A percentile compares a stretch with the other conserved stretches of the same genome.
phyloP scores from a whole-genome alignment of 306 rosid species.

The Acacia confusa region DNA sequence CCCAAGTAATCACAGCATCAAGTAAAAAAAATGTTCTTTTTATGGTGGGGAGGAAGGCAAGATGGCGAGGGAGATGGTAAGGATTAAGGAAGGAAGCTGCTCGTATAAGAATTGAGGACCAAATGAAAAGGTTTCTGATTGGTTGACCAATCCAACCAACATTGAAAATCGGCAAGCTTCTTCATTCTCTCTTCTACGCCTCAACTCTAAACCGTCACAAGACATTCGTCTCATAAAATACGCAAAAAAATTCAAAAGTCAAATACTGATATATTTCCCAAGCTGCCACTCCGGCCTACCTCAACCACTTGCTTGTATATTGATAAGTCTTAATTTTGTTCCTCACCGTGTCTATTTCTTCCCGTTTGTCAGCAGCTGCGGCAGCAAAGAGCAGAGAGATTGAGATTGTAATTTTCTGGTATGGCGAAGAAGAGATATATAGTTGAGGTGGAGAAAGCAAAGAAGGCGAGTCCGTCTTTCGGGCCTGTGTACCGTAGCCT shows the following conservation, averaged over 20 bases:
- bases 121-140: not conserved
- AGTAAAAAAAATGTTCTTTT: too few relatives aligned
- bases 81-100: not conserved
- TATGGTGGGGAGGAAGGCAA: too few relatives aligned
- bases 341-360: not conserved
- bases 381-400: not conserved
- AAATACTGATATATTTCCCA: not conserved
- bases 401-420: not conserved
- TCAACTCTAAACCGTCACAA: not conserved
- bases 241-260: not conserved
- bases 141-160: not conserved
- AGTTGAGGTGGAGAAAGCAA: constrained; percentile 68
- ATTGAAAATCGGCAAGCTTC: not conserved
- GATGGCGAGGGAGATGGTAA: too few relatives aligned
- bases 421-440: constrained; percentile 62
- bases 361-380: not conserved
- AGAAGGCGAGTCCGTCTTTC: constrained; percentile 59
- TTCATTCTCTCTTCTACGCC: not conserved
- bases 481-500: constrained; percentile 86
- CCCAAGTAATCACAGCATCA: not conserved
- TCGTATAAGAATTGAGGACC: not conserved
- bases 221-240: not conserved
- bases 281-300: not conserved
- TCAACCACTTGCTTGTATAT: not conserved
- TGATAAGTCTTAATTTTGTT: not conserved